A percentile compares a stretch with the other conserved stretches of the same genome.
phyloP scores from a whole-genome alignment of 805 yeast genomes.

The Cyberlindnera galapagoensis region DNA sequence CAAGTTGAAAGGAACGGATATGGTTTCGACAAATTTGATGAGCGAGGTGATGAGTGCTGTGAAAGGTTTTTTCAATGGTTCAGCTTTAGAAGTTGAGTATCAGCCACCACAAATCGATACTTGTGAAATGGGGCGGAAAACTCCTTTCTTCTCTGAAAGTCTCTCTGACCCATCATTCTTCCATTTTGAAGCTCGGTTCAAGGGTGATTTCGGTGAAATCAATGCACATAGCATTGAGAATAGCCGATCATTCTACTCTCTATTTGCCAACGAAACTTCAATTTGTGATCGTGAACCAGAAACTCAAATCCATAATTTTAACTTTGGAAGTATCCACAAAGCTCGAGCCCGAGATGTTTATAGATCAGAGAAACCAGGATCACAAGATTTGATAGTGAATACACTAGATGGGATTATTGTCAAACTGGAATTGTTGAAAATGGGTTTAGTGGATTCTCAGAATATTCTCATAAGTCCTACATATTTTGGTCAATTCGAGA shows the following conservation, averaged over 20 bases:
- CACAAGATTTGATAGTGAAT: conserved; percentile 1
- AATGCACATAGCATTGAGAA: conserved; percentile 8
- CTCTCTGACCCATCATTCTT: conserved; percentile 7
- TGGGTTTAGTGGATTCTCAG: conserved; percentile 33
- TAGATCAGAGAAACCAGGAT: too few relatives aligned
- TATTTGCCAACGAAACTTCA: conserved; percentile 3
- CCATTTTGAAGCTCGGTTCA: conserved; percentile 14
- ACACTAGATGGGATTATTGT: conserved; percentile 16
- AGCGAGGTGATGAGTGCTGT: too few relatives aligned
- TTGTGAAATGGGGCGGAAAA: too few relatives aligned
- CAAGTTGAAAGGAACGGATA: background rate
- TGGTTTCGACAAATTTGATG: background rate
- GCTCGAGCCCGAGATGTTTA: too few relatives aligned
- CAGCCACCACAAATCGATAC: too few relatives aligned
- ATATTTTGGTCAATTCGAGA: too few relatives aligned
- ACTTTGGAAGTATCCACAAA: too few relatives aligned
- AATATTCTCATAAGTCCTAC: conserved; percentile 1
- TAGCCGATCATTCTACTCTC: conserved; percentile 8
- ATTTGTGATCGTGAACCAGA: conserved; percentile 12
- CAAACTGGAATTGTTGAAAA: conserved; percentile 37
- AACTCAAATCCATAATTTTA: conserved; percentile 7
- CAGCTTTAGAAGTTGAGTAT: too few relatives aligned
- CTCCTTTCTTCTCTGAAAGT: conserved; percentile 10
- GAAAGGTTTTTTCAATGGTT: too few relatives aligned
- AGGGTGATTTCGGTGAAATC: conserved; percentile 7